Percentiles rank a stretch among this genome's conserved stretches.
Evolutionary conservation across 108 stramenopile genomes (phyloP).

Genomic region (Chaetoceros muelleri): DNA sequence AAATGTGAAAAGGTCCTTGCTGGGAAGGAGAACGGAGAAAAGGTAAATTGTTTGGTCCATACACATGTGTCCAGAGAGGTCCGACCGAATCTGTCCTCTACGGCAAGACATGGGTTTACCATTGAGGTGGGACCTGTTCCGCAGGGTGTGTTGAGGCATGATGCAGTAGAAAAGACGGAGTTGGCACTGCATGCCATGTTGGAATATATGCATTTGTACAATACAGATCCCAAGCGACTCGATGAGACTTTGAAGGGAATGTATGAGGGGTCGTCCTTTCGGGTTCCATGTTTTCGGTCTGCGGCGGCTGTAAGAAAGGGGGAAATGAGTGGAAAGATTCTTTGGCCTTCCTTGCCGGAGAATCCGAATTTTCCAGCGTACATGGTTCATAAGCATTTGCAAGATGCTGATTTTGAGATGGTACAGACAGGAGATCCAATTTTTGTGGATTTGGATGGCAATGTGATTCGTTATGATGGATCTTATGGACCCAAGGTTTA

Average conservation of each 20-base stretch:
- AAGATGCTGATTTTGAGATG: slow-evolving; percentile 56
- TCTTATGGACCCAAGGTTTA: slow-evolving; percentile 57
- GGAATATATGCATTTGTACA: slow-evolving; percentile 48
- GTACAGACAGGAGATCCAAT: slow-evolving; percentile 59
- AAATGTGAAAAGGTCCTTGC: too few relatives aligned
- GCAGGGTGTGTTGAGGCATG: slow-evolving; percentile 70
- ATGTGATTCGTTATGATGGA: slow-evolving; percentile 57
- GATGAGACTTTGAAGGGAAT: slow-evolving; percentile 17
- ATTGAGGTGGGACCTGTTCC: slow-evolving; percentile 82
- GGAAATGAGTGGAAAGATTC: slow-evolving; percentile 60
- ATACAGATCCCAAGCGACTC: slow-evolving; percentile 23
- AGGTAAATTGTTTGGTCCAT: slow-evolving; percentile 48
- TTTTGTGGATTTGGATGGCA: slow-evolving; percentile 55
- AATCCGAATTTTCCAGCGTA: slow-evolving; percentile 55
- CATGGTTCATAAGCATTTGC: slow-evolving; percentile 53
- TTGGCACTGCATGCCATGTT: slow-evolving; percentile 38
- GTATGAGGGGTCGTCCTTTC: slow-evolving; percentile 16
- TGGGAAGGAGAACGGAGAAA: slow-evolving; percentile 15
- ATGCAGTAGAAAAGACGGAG: slow-evolving; percentile 67
- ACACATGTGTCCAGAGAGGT: slow-evolving; percentile 35
- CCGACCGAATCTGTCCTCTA: slow-evolving; percentile 55
- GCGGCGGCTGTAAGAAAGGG: slow-evolving; percentile 54
- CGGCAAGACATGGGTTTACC: slow-evolving; percentile 56
- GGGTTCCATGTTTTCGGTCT: slow-evolving; percentile 65
- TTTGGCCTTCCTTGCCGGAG: slow-evolving; percentile 51